A percentile compares a stretch with the other conserved stretches of the same genome.
These are phyloP conservation scores for Paraconiothyrium brasiliense DNA, from an alignment of 2,329 filamentous ascomycete species.

Conservation along the genomic window DNA sequence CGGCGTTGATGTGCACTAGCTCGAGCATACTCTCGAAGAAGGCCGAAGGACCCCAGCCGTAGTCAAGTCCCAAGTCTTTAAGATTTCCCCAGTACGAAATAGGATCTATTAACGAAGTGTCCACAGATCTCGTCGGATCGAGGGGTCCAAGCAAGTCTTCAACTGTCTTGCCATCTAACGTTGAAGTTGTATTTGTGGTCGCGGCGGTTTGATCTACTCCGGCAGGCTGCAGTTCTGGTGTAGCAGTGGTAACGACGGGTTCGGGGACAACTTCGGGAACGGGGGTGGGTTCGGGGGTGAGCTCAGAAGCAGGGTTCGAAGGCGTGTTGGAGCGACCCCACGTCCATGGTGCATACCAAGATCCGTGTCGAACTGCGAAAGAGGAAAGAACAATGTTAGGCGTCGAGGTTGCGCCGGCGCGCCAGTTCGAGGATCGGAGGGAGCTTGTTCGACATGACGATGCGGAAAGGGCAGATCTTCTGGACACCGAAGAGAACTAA, in stretches of 20 bases:
- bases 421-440: constrained; percentile 39
- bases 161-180: constrained; percentile 27
- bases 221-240: constrained; percentile 48
- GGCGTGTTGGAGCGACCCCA: constrained; percentile 43
- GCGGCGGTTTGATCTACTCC: constrained; percentile 43
- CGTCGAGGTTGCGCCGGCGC: constrained; percentile 31
- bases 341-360: constrained; percentile 49
- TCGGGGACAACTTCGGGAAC: constrained; percentile 22
- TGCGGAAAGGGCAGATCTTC: constrained; percentile 29
- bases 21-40: constrained; percentile 81
- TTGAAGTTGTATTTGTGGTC: constrained; percentile 34
- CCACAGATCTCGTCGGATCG: constrained; percentile 23
- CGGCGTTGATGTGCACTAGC: constrained; percentile 78
- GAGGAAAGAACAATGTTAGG: constrained; percentile 30
- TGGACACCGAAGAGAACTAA: constrained; percentile 47
- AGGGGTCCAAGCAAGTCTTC: constrained; percentile 32
- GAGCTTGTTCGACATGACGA: constrained; percentile 35
- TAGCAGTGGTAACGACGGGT: constrained; percentile 39
- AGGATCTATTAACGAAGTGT: constrained; percentile 41
- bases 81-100: constrained; percentile 85
- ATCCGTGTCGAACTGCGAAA: constrained; percentile 40
- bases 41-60: constrained; percentile 80
- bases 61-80: constrained; percentile 83
- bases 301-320: constrained; percentile 25
- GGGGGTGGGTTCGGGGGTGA: constrained; percentile 18